Evolutionary conservation across 164 flowering plant species (phyloP).

Genomic region (Hamamelis virginiana): DNA sequence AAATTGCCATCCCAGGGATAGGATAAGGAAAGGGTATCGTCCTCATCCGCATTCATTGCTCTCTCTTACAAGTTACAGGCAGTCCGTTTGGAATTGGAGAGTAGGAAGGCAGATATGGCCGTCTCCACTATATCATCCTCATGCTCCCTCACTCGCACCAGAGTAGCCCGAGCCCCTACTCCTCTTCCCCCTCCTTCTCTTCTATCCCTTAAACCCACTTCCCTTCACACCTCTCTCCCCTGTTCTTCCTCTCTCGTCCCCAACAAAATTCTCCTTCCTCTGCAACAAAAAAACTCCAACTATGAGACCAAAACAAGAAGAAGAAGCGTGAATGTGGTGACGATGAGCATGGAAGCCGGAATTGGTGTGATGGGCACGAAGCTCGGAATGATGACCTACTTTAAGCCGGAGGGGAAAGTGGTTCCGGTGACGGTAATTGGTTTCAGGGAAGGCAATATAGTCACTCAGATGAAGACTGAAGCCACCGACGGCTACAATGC

Average conservation of each 20-base stretch:
- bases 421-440: conserved; percentile 95
- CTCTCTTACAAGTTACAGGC: too few species aligned
- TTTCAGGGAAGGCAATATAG: conserved; percentile 89
- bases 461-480: conserved; percentile 84
- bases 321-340: conserved; percentile 8
- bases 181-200: neutral
- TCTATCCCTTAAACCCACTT: neutral
- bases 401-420: conserved; percentile 67
- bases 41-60: too few species aligned
- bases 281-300: neutral
- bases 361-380: conserved; percentile 95
- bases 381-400: conserved; percentile 94
- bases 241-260: neutral
- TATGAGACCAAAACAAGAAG: neutral
- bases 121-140: neutral
- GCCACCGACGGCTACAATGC: conserved; percentile 90
- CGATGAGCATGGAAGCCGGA: conserved; percentile 82
- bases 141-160: neutral
- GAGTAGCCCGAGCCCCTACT: neutral
- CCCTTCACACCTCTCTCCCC: neutral
- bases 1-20: too few species aligned
- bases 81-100: too few species aligned
- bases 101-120: neutral
- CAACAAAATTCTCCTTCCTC: conserved; percentile 1
- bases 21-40: too few species aligned